Evolutionary conservation across 2,329 filamentous ascomycete genomes (phyloP), one percentile per base, ranked within the genome.

Genomic region (Fusarium napiforme): DNA sequence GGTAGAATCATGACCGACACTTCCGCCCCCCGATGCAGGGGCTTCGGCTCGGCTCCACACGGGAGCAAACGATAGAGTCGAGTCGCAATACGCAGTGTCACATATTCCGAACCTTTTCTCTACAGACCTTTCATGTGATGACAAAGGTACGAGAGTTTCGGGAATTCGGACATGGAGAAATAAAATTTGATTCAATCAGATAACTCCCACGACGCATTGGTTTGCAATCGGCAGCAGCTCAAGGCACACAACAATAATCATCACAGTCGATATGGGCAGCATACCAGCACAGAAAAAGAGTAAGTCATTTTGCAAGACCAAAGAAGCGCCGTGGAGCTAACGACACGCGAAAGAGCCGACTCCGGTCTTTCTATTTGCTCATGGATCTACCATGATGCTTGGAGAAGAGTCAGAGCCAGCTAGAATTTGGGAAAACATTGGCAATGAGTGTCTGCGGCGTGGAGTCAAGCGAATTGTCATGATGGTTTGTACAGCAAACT

Each of bases 361-460:
- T 28, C 72, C 72, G 7, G 72, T 75, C 4, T 72, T 72, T 32
- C 46, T 74, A 11, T 72, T 70, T 43, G 62, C 69, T 15, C 73
- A 75, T 45, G 71, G 73, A 15, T 67, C 62, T 37, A 74, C 71
- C 45, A 75, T 75, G 71, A 74, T 75, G 71, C 57, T 75, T 4
- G 69, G 73, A 18, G 71, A 75, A 36, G 69, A 72, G 42, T 66
- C 70, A 15, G 34, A 67, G 16, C 68, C 69, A 16, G 71, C 69
- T 16, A 32, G 58, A n/a, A 74, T 74, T 39, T 75, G 71, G 72
- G 72, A 72, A 30, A 50, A 62, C 18, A 61, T 63, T 18, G 73
- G 71, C 4, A 70, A 72, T 1, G 57, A 72, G 23, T 72, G 71
- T 5, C 63, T 75, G 1, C 60, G 68, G 1, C 63, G 71, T n/a